Conservation (phyloP, 2,329 filamentous ascomycete species). For the Graphilbum ipis-grandicollis region DNA sequence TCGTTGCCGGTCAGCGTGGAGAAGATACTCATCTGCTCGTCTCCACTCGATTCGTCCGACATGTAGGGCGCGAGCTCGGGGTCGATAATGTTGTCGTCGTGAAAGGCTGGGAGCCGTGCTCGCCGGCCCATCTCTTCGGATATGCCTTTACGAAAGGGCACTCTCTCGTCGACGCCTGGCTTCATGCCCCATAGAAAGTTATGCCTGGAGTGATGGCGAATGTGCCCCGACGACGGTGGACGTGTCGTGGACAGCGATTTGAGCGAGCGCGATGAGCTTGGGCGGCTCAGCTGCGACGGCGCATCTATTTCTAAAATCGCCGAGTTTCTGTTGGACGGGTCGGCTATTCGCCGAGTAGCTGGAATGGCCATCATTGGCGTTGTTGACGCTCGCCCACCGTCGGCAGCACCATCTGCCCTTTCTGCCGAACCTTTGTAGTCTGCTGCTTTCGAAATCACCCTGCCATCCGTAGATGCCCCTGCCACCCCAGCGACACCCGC, state of each 20-base stretch:
- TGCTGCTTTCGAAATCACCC: no score
- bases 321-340: conserved; percentile 63
- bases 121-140: conserved; percentile 50
- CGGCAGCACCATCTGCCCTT: conserved; percentile 25
- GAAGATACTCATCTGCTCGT: conserved; percentile 81
- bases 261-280: conserved; percentile 81
- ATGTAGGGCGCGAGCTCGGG: conserved; percentile 89
- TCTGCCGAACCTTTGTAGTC: conserved; percentile 22
- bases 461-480: no score
- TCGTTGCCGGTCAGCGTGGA: conserved; percentile 53
- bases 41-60: conserved; percentile 87
- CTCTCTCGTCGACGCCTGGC: conserved; percentile 55
- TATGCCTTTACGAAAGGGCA: conserved; percentile 64
- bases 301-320: conserved; percentile 80
- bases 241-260: conserved; percentile 53
- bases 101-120: conserved; percentile 70
- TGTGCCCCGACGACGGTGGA: conserved; percentile 64
- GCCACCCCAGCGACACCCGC: no score
- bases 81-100: conserved; percentile 97
- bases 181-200: conserved; percentile 67
- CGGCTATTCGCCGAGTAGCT: conserved; percentile 46
- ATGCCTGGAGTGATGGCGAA: conserved; percentile 74
- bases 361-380: conserved; percentile 58
- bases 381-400: conserved; percentile 36
- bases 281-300: conserved; percentile 67